These are phyloP conservation scores for Solanum boliviense DNA, from an alignment of 257 asterid genomes.

Conservation along the genomic window DNA sequence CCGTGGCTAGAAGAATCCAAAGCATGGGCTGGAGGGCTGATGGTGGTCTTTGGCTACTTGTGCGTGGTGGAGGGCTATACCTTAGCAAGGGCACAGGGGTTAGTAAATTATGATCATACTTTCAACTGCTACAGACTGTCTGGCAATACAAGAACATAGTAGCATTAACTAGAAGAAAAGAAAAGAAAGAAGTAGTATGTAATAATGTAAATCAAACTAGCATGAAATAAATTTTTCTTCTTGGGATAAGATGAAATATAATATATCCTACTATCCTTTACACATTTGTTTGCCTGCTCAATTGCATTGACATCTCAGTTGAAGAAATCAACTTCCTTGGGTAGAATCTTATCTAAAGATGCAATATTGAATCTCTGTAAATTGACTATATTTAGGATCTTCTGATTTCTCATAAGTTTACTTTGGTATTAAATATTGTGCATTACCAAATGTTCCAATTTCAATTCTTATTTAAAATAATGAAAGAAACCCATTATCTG, in stretches of 20 bases:
- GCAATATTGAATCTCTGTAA: neutral
- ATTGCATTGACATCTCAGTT: neutral
- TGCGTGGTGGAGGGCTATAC: slow-evolving; percentile 95
- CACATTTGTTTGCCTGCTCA: neutral
- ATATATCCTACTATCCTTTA: neutral
- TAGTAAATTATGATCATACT: slow-evolving; percentile 8
- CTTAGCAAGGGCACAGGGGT: slow-evolving; percentile 98
- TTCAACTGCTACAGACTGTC: neutral
- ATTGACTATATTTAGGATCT: neutral
- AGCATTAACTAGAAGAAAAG: neutral
- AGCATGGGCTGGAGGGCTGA: slow-evolving; percentile 99
- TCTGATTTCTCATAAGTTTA: neutral
- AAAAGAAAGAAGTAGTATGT: neutral
- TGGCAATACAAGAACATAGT: neutral
- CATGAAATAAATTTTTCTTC: neutral
- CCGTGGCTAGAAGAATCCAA: slow-evolving; percentile 91
- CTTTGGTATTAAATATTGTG: neutral
- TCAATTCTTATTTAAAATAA: neutral
- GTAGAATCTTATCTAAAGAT: neutral
- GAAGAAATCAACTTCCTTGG: neutral
- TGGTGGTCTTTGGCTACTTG: slow-evolving; percentile 99
- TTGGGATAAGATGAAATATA: neutral
- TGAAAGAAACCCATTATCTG: neutral
- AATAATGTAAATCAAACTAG: neutral
- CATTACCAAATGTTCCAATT: neutral